phyloP scores from a whole-genome alignment of 345 rosid genomes.

The Aquilaria yunnanensis region DNA sequence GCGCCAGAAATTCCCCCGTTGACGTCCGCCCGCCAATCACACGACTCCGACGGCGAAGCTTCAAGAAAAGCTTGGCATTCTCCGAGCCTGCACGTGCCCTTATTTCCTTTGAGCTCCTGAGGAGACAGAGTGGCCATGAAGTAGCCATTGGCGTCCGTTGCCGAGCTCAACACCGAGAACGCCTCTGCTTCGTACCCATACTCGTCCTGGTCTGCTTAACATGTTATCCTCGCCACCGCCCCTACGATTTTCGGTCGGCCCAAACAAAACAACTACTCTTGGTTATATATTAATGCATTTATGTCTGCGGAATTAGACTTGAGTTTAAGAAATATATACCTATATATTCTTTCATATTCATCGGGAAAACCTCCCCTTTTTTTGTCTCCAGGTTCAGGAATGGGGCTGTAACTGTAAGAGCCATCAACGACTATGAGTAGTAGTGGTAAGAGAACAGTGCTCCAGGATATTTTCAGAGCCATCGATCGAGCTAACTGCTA shows the following conservation, averaged over 20 bases:
- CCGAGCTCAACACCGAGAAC: slow-evolving; percentile 42
- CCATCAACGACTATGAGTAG: too few relatives aligned
- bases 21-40: slow-evolving; percentile 44
- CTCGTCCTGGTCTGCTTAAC: slow-evolving; percentile 35
- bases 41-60: slow-evolving; percentile 35
- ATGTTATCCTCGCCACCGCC: slow-evolving; percentile 60
- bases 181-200: slow-evolving; percentile 52
- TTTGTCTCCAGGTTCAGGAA: too few relatives aligned
- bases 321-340: not conserved
- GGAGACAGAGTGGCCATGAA: slow-evolving; percentile 49
- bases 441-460: too few relatives aligned
- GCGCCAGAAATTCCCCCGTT: slow-evolving; percentile 55
- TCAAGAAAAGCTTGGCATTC: slow-evolving; percentile 58
- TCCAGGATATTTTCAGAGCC: too few relatives aligned
- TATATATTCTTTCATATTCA: not conserved
- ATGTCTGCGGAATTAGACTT: not conserved
- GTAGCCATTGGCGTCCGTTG: slow-evolving; percentile 50
- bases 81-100: slow-evolving; percentile 20
- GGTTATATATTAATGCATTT: not conserved
- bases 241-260: slow-evolving; percentile 20
- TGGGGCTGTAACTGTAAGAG: too few relatives aligned
- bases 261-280: too few relatives aligned
- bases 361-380: too few relatives aligned
- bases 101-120: slow-evolving; percentile 30
- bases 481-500: too few relatives aligned